Evolutionary conservation across 2,329 filamentous ascomycete genomes (phyloP).

Genomic region (Hortaea werneckii): DNA sequence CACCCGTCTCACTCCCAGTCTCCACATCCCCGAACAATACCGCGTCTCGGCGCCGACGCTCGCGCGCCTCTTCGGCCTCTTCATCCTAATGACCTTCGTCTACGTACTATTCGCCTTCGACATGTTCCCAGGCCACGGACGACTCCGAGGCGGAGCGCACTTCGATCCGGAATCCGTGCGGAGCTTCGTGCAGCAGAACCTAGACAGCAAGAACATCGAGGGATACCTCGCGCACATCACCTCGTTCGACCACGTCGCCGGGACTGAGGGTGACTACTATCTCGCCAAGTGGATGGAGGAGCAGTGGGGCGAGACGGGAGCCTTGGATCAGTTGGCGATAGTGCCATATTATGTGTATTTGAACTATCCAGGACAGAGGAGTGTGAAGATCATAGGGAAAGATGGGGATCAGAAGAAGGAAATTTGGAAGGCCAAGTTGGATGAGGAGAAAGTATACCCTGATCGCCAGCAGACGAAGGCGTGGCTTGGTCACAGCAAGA

Average conservation of each 20-base stretch:
- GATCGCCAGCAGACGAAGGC: slow-evolving; percentile 57
- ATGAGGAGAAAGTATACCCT: slow-evolving; percentile 66
- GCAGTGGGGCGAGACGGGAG: slow-evolving; percentile 56
- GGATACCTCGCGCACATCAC: slow-evolving; percentile 70
- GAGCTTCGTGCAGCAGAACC: slow-evolving; percentile 59
- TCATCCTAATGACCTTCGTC: slow-evolving; percentile 65
- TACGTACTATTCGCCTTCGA: slow-evolving; percentile 83
- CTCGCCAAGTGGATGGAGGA: slow-evolving; percentile 75
- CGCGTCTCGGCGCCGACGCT: slow-evolving; percentile 54
- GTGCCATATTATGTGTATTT: slow-evolving; percentile 70
- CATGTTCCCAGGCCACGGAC: slow-evolving; percentile 61
- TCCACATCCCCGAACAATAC: slow-evolving; percentile 37
- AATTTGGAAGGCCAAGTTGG: slow-evolving; percentile 75
- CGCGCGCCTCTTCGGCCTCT: slow-evolving; percentile 62
- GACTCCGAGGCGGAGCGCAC: slow-evolving; percentile 48
- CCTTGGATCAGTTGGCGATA: slow-evolving; percentile 55
- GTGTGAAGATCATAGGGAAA: slow-evolving; percentile 69
- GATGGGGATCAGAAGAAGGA: too few species aligned
- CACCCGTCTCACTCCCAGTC: slow-evolving; percentile 8
- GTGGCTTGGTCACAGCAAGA: slow-evolving; percentile 83
- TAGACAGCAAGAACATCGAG: slow-evolving; percentile 53
- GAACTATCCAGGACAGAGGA: slow-evolving; percentile 77
- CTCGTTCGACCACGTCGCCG: slow-evolving; percentile 78
- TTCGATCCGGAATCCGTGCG: slow-evolving; percentile 80
- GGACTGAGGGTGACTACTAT: slow-evolving; percentile 85